Percentiles rank a stretch among this genome's conserved stretches.
These are phyloP conservation scores for Fabrea salina DNA, from an alignment of 169 alveolate genomes.

Conservation along the genomic window DNA sequence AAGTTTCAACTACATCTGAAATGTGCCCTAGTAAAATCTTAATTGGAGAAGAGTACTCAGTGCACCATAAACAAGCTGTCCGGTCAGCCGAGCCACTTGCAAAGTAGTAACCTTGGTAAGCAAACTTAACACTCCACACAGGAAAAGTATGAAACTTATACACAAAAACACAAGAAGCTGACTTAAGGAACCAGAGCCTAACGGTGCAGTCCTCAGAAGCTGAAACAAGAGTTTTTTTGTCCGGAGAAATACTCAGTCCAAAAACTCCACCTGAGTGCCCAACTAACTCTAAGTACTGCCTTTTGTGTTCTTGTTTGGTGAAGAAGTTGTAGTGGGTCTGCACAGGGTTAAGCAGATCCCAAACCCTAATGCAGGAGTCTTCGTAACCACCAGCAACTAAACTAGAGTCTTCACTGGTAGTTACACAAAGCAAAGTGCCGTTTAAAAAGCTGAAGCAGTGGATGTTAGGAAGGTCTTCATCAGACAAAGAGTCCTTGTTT, in stretches of 20 bases:
- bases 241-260: slow-evolving; percentile 38
- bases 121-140: slow-evolving; percentile 69
- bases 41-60: slow-evolving; percentile 43
- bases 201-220: slow-evolving; percentile 42
- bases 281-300: slow-evolving; percentile 14
- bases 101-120: slow-evolving; percentile 69
- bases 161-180: slow-evolving; percentile 45
- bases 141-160: slow-evolving; percentile 67
- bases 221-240: slow-evolving; percentile 35
- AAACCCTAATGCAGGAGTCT: slow-evolving; percentile 9
- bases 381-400: slow-evolving; percentile 24
- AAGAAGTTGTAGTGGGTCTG: neutral
- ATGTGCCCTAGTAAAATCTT: slow-evolving; percentile 70
- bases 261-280: slow-evolving; percentile 59
- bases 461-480: slow-evolving; percentile 6
- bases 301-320: neutral
- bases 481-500: slow-evolving; percentile 3
- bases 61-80: slow-evolving; percentile 64
- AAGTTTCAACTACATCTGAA: slow-evolving; percentile 64
- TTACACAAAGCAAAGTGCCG: neutral
- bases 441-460: slow-evolving; percentile 2
- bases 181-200: slow-evolving; percentile 56
- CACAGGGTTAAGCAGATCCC: slow-evolving; percentile 7
- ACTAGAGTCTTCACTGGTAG: slow-evolving; percentile 22
- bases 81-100: slow-evolving; percentile 73